phyloP scores from a whole-genome alignment of 2,329 filamentous ascomycete genomes.

The Alternaria ethzedia region DNA sequence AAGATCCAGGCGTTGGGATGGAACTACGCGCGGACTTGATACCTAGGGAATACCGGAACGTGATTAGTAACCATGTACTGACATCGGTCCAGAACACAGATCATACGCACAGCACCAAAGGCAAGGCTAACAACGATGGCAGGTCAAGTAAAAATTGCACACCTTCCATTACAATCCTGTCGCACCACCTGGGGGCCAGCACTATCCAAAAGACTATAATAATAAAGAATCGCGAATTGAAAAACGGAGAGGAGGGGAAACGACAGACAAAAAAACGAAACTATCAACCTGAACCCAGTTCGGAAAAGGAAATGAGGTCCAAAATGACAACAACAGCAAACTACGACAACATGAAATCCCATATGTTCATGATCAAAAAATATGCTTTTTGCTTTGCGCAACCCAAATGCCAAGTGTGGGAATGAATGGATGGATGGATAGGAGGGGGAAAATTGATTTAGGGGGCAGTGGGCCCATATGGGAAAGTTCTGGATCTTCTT shows the following conservation, averaged over 20 bases:
- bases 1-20: too few species aligned
- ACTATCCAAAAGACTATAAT: neutral
- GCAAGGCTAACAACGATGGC: too few species aligned
- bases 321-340: neutral
- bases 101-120: too few species aligned
- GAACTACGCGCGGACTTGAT: too few species aligned
- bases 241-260: neutral
- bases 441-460: too few species aligned
- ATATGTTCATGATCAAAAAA: neutral
- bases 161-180: neutral
- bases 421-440: neutral
- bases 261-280: neutral
- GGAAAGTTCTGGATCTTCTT: constrained; percentile 33
- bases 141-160: neutral
- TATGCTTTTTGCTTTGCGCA: neutral
- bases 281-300: too few species aligned
- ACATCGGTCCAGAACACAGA: too few species aligned
- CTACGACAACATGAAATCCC: neutral
- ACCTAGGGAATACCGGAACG: too few species aligned
- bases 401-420: neutral
- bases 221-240: neutral
- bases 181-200: neutral
- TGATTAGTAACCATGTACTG: too few species aligned
- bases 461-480: too few species aligned
- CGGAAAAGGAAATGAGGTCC: too few species aligned